phyloP scores from a whole-genome alignment of 352 stramenopile species.

The Globisporangium viniferum region DNA sequence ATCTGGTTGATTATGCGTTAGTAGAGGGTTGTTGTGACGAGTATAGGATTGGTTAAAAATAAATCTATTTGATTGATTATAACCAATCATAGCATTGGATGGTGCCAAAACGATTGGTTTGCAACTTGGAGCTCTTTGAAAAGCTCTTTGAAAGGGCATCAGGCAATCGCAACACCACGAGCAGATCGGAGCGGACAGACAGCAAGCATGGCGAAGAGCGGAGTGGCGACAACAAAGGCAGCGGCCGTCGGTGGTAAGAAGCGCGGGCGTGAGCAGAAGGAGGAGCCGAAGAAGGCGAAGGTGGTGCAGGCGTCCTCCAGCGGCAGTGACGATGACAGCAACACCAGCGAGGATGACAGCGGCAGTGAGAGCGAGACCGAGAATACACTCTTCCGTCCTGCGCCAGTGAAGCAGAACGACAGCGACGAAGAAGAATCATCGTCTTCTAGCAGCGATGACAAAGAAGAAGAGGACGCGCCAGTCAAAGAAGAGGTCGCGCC shows the following conservation, averaged over 20 bases:
- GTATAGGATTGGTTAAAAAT: background rate
- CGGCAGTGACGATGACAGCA: conserved; percentile 14
- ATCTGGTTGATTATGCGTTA: background rate
- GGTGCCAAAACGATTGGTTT: conserved; percentile 13
- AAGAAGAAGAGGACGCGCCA: conserved; percentile 67
- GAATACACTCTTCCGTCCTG: conserved; percentile 71
- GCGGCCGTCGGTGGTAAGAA: conserved; percentile 24
- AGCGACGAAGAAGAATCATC: conserved; percentile 25
- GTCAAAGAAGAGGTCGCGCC: conserved; percentile 32
- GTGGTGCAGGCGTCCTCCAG: background rate
- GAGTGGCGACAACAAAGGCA: background rate
- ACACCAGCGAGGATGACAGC: conserved; percentile 16
- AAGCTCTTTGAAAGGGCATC: conserved; percentile 14
- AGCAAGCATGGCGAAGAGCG: conserved; percentile 9
- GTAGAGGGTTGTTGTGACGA: background rate
- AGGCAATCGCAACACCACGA: background rate
- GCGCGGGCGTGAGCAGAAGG: conserved; percentile 26
- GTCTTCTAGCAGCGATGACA: conserved; percentile 18
- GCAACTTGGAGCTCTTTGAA: conserved; percentile 5
- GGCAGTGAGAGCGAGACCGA: conserved; percentile 57
- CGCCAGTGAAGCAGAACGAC: conserved; percentile 23
- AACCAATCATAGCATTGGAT: background rate
- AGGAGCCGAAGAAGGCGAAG: background rate
- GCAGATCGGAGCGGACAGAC: background rate
- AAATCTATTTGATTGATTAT: background rate